Evolutionary conservation across 208 protist species (phyloP).

Genomic region (Trypanosoma melophagium): DNA sequence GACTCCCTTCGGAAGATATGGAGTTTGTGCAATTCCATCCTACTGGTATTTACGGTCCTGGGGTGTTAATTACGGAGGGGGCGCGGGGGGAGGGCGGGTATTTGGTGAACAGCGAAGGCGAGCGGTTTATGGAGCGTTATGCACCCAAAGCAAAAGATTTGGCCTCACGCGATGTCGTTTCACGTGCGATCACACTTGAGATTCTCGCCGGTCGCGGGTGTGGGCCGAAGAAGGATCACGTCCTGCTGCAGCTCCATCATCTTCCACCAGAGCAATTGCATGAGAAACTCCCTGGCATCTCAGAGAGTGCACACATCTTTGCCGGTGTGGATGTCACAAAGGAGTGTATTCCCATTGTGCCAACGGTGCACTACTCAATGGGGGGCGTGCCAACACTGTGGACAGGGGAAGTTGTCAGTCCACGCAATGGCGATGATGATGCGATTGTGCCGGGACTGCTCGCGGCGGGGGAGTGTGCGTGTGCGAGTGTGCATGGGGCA

Average conservation of each 20-base stretch:
- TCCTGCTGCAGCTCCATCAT: slow-evolving; percentile 98
- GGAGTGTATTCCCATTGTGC: slow-evolving; percentile 98
- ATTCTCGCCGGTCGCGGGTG: slow-evolving; percentile 93
- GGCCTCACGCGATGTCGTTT: slow-evolving; percentile 99
- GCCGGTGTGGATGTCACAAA: slow-evolving; percentile 99
- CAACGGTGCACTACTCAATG: slow-evolving; percentile 99
- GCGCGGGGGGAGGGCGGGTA: slow-evolving; percentile 96
- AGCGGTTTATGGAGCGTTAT: slow-evolving; percentile 99
- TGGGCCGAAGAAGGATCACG: slow-evolving; percentile 96
- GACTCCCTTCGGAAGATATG: slow-evolving; percentile 97
- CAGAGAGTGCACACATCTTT: slow-evolving; percentile 98
- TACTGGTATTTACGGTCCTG: slow-evolving; percentile 98
- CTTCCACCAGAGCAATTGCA: slow-evolving; percentile 93
- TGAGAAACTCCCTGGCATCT: slow-evolving; percentile 98
- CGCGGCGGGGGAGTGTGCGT: slow-evolving; percentile 97
- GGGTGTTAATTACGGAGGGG: slow-evolving; percentile 99
- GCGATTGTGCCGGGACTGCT: slow-evolving; percentile 96
- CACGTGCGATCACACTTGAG: slow-evolving; percentile 98
- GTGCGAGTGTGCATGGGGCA: slow-evolving; percentile 98
- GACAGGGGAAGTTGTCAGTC: slow-evolving; percentile 91
- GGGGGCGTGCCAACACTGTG: slow-evolving; percentile 91
- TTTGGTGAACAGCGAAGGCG: slow-evolving; percentile 98
- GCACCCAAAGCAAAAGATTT: slow-evolving; percentile 98
- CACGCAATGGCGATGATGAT: slow-evolving; percentile 90
- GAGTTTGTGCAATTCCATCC: slow-evolving; percentile 99